Percentiles rank a stretch among this genome's conserved stretches.
These are phyloP conservation scores for Penicillium paradoxum DNA, from an alignment of 495 filamentous ascomycete genomes.

Conservation along the genomic window DNA sequence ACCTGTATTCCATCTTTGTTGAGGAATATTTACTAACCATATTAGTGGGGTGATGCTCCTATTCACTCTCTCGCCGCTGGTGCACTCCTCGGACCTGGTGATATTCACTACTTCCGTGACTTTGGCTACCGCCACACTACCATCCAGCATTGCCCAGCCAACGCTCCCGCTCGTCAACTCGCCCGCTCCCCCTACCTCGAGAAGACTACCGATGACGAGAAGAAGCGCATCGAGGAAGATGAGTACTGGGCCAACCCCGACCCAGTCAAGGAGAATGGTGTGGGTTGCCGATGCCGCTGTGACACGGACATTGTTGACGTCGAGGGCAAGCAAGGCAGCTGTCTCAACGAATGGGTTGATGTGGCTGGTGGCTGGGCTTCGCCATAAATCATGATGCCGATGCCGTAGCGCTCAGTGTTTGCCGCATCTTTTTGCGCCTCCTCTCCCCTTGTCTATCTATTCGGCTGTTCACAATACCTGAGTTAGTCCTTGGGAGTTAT, in stretches of 20 bases:
- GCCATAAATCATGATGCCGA: conserved; percentile 36
- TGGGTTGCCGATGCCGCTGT: conserved; percentile 93
- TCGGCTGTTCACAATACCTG: conserved; percentile 36
- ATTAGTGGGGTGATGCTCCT: conserved; percentile 94
- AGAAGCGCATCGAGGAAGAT: conserved; percentile 87
- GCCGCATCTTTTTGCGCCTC: conserved; percentile 28
- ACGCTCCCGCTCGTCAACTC: conserved; percentile 86
- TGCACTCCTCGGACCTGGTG: conserved; percentile 69
- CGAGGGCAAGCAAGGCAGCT: conserved; percentile 93
- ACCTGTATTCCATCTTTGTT: background rate
- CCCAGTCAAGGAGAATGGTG: conserved; percentile 86
- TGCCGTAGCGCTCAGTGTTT: conserved; percentile 16
- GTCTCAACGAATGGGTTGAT: conserved; percentile 93
- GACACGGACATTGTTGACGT: conserved; percentile 99
- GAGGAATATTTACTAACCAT: conserved; percentile 4
- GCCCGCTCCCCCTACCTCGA: conserved; percentile 78
- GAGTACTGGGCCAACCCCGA: conserved; percentile 93
- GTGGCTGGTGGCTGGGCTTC: conserved; percentile 93
- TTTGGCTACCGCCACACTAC: conserved; percentile 98
- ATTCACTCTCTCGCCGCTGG: conserved; percentile 98
- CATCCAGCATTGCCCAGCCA: conserved; percentile 97
- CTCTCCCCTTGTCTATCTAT: conserved; percentile 29
- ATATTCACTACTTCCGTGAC: conserved; percentile 99
- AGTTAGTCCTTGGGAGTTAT: conserved; percentile 33
- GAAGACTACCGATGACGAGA: conserved; percentile 76